Evolutionary conservation across 2,329 filamentous ascomycete genomes (phyloP), one percentile per base, ranked within the genome.

Genomic region (Alternaria alternata): DNA sequence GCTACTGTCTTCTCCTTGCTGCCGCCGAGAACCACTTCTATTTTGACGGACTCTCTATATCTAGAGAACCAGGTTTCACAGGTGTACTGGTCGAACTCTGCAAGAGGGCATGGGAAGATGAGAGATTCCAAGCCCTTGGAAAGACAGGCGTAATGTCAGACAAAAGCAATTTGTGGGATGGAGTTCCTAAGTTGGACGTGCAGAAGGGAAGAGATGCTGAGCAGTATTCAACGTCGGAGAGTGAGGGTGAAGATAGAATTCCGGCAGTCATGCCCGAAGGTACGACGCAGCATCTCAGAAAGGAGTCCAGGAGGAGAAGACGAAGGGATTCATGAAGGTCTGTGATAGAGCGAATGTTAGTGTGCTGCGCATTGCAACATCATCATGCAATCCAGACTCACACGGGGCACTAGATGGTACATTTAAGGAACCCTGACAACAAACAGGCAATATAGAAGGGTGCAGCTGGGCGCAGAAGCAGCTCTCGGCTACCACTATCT

Each of bases 1-100:
- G 39, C 16, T 54, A 54, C 39, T 54, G 51, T 20, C 32, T 20
- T 12, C 12, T 44, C 14, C 51, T 54, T 16, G 41, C 51, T 12
- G 51, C 41, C 18, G 8, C 32, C n/a, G 8, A 20, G n/a, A 42
- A 54, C 16, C 28, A 28, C 16, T 54, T 34, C 41, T 30, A 28
- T 18, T 44, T 44, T 26, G 39, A 54, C 24, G 51, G 41, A 16
- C 8, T 22, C 20, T 20, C 20, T 8, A 24, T 54, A 14, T 41
- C 51, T 20, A 44, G 3, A 6, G 41, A 46, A 34, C n/a, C 5
- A 44, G 42, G 41, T n/a, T 54, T 47, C 34, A 54, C 22, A 24
- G 34, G 52, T 16, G 34, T 46, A 20, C 28, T 38, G 8, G 30
- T 54, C 39, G 52, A 54, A 18, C 32, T 54, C 16, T 46, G 41